phyloP scores from a whole-genome alignment of 805 yeast species.

The Clavispora carvajalis region DNA sequence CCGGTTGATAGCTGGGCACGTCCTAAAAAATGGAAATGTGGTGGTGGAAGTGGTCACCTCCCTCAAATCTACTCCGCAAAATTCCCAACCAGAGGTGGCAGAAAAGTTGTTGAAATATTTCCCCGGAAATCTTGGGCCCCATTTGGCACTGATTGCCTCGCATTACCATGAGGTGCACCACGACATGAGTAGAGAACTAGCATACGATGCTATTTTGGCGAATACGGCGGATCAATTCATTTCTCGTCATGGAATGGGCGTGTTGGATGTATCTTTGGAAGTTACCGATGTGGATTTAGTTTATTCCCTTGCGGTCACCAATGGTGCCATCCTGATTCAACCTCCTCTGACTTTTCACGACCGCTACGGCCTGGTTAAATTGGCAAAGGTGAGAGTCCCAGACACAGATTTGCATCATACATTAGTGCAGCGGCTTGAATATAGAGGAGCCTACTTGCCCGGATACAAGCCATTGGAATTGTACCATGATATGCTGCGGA shows the following conservation, averaged over 20 bases:
- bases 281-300: constrained; percentile 48
- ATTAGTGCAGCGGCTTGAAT: constrained; percentile 45
- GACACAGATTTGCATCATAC: constrained; percentile 68
- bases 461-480: constrained; percentile 34
- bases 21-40: constrained; percentile 52
- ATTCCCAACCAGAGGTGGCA: constrained; percentile 9
- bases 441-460: constrained; percentile 48
- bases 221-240: constrained; percentile 21
- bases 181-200: not conserved
- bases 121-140: not conserved
- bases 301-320: constrained; percentile 41
- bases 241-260: constrained; percentile 66
- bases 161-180: not conserved
- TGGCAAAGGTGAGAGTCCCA: constrained; percentile 43
- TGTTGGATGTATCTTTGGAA: constrained; percentile 68
- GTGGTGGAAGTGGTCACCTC: constrained; percentile 44
- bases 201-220: constrained; percentile 5
- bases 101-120: not conserved
- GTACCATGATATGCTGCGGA: not conserved
- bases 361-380: constrained; percentile 43
- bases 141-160: not conserved
- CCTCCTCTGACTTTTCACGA: constrained; percentile 34
- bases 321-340: constrained; percentile 45
- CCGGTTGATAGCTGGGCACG: constrained; percentile 50
- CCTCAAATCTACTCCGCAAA: constrained; percentile 17